A percentile compares a stretch with the other conserved stretches of the same genome.
Conservation (phyloP, 2,329 filamentous ascomycete species). For the Dendryphion nanum region DNA sequence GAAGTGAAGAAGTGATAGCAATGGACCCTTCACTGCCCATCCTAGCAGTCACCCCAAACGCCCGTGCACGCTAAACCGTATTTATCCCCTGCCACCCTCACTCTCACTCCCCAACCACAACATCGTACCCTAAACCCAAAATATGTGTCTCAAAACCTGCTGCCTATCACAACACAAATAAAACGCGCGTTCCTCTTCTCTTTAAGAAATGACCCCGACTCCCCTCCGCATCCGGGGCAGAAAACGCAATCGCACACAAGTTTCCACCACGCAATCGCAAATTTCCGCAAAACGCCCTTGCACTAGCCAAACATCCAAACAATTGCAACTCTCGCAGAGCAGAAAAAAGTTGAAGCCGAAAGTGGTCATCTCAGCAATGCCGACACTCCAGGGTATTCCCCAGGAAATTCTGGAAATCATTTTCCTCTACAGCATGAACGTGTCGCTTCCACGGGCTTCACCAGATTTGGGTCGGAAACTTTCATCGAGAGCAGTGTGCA, state of each 20-base stretch:
- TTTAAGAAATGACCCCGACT: slow-evolving; percentile 17
- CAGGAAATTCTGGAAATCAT: slow-evolving; percentile 36
- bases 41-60: too few relatives aligned
- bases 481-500: slow-evolving; percentile 23
- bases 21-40: too few relatives aligned
- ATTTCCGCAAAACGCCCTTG: not conserved
- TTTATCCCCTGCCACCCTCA: too few relatives aligned
- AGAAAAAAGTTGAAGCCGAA: slow-evolving; percentile 10
- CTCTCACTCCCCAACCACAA: too few relatives aligned
- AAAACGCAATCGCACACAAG: slow-evolving; percentile 20
- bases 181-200: too few relatives aligned
- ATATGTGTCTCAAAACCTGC: too few relatives aligned
- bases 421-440: slow-evolving; percentile 37
- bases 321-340: not conserved
- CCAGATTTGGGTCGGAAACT: slow-evolving; percentile 30
- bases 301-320: slow-evolving; percentile 14
- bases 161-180: too few relatives aligned
- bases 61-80: too few relatives aligned
- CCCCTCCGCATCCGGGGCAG: slow-evolving; percentile 34
- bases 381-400: slow-evolving; percentile 33
- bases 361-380: slow-evolving; percentile 20
- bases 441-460: slow-evolving; percentile 29
- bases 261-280: not conserved
- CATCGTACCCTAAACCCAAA: too few relatives aligned
- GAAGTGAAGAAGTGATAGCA: too few relatives aligned